phyloP scores from a whole-genome alignment of 2,329 filamentous ascomycete species.

The Apiospora saccharicola region DNA sequence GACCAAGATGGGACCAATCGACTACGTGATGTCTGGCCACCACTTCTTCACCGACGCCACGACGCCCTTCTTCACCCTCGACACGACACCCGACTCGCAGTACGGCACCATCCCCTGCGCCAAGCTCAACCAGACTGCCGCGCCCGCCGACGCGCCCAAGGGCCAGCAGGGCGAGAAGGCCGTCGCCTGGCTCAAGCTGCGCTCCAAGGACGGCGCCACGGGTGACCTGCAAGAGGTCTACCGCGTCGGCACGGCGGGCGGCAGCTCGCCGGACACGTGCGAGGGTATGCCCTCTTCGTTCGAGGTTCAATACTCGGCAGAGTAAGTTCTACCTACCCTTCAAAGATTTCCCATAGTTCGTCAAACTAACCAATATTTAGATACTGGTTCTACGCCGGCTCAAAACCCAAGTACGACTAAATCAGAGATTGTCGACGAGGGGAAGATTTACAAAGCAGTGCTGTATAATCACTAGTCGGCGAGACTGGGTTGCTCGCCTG shows the following conservation, averaged over 20 bases:
- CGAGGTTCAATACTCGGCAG: constrained; percentile 79
- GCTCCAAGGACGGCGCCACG: constrained; percentile 60
- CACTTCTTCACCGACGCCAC: constrained; percentile 80
- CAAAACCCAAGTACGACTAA: constrained; percentile 27
- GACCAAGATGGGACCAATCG: constrained; percentile 59
- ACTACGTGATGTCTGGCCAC: constrained; percentile 72
- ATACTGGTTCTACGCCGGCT: constrained; percentile 41
- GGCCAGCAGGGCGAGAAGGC: constrained; percentile 72
- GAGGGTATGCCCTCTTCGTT: constrained; percentile 69
- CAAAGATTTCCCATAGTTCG: too few species aligned
- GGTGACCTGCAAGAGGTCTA: constrained; percentile 78
- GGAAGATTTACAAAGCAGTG: constrained; percentile 27
- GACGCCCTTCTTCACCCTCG: constrained; percentile 82
- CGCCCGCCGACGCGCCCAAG: constrained; percentile 66
- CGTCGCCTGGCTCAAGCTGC: constrained; percentile 83
- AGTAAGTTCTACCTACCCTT: constrained; percentile 66
- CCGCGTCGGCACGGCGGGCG: constrained; percentile 84
- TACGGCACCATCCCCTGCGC: constrained; percentile 69
- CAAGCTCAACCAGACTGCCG: constrained; percentile 67
- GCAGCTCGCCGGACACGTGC: constrained; percentile 77
- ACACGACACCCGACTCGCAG: constrained; percentile 56
- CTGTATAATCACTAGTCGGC: constrained; percentile 29
- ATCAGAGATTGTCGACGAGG: constrained; percentile 24
- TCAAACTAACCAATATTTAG: constrained; percentile 29
- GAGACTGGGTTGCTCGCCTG: constrained; percentile 17